A percentile compares a stretch with the other conserved stretches of the same genome.
Conservation (phyloP, 2,329 filamentous ascomycete species). For the Acephala macrosclerotiorum region DNA sequence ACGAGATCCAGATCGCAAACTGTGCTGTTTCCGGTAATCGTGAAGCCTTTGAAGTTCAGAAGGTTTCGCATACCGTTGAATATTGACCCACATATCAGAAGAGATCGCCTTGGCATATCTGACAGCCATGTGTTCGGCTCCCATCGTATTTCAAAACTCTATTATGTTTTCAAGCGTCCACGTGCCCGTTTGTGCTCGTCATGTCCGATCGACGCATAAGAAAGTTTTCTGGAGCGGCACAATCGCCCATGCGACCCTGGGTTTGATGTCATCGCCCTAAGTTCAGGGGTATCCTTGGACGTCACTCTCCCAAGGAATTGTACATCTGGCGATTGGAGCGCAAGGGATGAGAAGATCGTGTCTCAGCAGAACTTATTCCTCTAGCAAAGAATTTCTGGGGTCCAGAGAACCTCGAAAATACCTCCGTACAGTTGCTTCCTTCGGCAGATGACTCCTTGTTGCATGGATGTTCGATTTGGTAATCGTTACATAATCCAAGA, state of each 20-base stretch:
- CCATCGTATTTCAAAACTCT: background rate
- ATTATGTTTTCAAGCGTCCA: too few relatives aligned
- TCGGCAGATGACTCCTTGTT: background rate
- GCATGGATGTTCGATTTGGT: background rate
- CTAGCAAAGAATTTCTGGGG: background rate
- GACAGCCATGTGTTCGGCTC: too few relatives aligned
- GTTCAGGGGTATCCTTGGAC: background rate
- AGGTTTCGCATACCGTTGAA: background rate
- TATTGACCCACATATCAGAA: background rate
- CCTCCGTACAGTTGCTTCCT: background rate
- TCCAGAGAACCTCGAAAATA: background rate
- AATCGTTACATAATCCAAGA: background rate
- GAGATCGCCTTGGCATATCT: background rate
- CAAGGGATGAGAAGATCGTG: background rate
- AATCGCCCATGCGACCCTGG: too few relatives aligned
- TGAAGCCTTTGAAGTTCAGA: background rate
- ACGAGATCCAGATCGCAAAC: background rate
- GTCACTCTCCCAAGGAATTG: background rate
- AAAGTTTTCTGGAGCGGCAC: background rate
- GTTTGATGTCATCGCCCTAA: background rate
- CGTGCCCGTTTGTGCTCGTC: background rate
- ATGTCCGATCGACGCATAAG: background rate
- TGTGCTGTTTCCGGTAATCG: slow-evolving; percentile 1
- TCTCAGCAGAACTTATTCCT: background rate
- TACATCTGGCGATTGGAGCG: background rate